Percentiles rank a stretch among this genome's conserved stretches.
Evolutionary conservation across 1,284 basidiomycete genomes (phyloP).

Genomic region (Rhizopogon hawkerae): DNA sequence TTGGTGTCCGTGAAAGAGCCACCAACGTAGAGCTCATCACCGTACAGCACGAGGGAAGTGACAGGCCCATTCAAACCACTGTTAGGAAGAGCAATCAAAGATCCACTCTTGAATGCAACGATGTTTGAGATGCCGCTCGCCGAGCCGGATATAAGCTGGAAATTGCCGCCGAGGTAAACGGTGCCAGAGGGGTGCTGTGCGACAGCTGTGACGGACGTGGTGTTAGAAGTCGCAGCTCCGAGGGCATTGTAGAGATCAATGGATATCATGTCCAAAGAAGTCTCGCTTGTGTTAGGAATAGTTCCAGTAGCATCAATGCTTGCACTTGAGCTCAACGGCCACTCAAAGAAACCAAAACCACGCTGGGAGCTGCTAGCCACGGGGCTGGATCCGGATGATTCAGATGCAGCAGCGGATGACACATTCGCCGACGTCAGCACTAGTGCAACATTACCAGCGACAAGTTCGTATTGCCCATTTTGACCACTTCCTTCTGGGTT

Average conservation of each 20-base stretch:
- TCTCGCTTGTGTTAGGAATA: conserved; percentile 68
- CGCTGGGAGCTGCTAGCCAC: conserved; percentile 25
- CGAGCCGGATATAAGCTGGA: conserved; percentile 52
- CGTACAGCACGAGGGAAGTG: conserved; percentile 52
- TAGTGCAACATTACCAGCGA: conserved; percentile 75
- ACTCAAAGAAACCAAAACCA: conserved; percentile 74
- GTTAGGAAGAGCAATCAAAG: conserved; percentile 44
- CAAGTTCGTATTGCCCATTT: conserved; percentile 63
- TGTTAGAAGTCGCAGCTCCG: conserved; percentile 34
- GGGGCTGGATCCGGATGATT: conserved; percentile 24
- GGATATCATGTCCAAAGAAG: conserved; percentile 57
- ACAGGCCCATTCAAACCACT: conserved; percentile 73
- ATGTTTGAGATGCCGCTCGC: conserved; percentile 63
- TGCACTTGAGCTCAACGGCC: conserved; percentile 45
- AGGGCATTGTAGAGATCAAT: conserved; percentile 50
- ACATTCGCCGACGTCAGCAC: conserved; percentile 56
- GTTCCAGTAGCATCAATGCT: conserved; percentile 48
- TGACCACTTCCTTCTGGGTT: conserved; percentile 52
- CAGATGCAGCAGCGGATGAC: conserved; percentile 27
- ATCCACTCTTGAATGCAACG: conserved; percentile 58
- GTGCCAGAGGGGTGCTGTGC: conserved; percentile 56
- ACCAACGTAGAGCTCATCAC: conserved; percentile 70
- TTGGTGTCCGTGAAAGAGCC: conserved; percentile 76
- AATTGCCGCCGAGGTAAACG: conserved; percentile 74
- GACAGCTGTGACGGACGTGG: conserved; percentile 44